Evolutionary conservation across 2,329 filamentous ascomycete species (phyloP), one percentile per base, ranked within the genome.

Genomic region (Didymella segeticola): DNA sequence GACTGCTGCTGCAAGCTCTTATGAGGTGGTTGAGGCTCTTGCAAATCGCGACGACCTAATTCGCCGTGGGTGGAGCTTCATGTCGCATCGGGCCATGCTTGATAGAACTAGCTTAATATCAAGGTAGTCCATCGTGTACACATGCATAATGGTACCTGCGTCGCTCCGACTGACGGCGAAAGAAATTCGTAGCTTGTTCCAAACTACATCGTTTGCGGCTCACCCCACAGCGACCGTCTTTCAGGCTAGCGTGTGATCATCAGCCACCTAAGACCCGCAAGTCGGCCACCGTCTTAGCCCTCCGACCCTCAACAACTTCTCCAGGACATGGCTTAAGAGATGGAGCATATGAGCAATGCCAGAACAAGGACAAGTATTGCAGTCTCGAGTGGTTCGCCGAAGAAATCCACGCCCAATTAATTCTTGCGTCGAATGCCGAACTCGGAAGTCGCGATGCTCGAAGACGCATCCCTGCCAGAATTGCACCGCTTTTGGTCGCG

Each of bases 401-500:
- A 64, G 72, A 58, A 75, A 75, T 60, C 72, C 72, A 62, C 64
- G 72, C 29, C 71, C 72, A 33, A 75, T 75, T 55, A 75, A 75
- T 62, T 72, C 68, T 17, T 75, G 72, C 55, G 69, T 75, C 53
- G 72, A 75, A 54, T 75, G 72, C 56, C 70, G 72, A 50, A 73
- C 71, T 31, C 68, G 72, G 27, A 75, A 75, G 56, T 71, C 67
- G 53, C 65, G 71, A 53, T 75, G 72, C 57, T 72, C 68, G n/a
- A 75, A 75, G 56, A 75, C 72, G 30, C 70, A 74, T 37, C 72
- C 72, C 33, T 74, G 72, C 56, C 71, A 75, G 56, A 75, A 74
- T 51, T 75, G 72, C 63, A 73, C 70, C 8, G 72, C 72, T 17
- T 75, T 74, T 59, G 72, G 72, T 26, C 58, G 72, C 57, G 71